Base-by-base conservation (phyloP, 2,329 filamentous ascomycete genomes). In the Arthrobotrys sinensis region DNA sequence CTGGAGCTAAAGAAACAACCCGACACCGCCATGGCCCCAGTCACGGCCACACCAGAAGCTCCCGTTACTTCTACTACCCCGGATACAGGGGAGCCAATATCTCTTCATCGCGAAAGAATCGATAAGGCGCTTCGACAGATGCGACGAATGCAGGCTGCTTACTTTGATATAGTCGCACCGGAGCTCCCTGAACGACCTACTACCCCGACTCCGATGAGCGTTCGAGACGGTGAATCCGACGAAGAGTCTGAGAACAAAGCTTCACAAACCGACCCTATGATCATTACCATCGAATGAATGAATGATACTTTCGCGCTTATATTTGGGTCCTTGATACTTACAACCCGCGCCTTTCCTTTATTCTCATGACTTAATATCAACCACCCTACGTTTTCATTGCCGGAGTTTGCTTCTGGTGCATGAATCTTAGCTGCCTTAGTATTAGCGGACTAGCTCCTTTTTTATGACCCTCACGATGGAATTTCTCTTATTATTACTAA, bases 131-230 rank as follows among this genome's bases (percentile, higher is more conserved):
- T 60, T 8, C 8, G 11, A n/a, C 16, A 19, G n/a, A 43, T 60
- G 55, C 36, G 36, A 8, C 11, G 55, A 3, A 60, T 60, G 34
- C 16, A 40, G 8, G 34, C 55, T 16, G 55, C 34, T n/a, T 60
- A 43, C 8, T 43, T 43, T 40, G 36, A 28, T 3, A 1, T 10
- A 7, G 24, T 28, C 16, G 34, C 36, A 6, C 11, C 3, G 3
- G 52, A n/a, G 2, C 1, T 16, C 7, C 55, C 36, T 32, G 36
- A 60, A 38, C 10, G 52, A 19, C 52, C 52, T n/a, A 11, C n/a
- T 12, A 57, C 52, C 14, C 55, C 36, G 1, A 43, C 36, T 28
- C 55, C 55, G 10, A 43, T 24, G 36, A 38, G 32, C 5, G 8
- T 24, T 5, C 4, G 2, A 5, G 50, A 53, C 12, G 50, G 10